Base-by-base conservation (phyloP, 2,329 filamentous ascomycete species). In the Alternaria postmessia region DNA sequence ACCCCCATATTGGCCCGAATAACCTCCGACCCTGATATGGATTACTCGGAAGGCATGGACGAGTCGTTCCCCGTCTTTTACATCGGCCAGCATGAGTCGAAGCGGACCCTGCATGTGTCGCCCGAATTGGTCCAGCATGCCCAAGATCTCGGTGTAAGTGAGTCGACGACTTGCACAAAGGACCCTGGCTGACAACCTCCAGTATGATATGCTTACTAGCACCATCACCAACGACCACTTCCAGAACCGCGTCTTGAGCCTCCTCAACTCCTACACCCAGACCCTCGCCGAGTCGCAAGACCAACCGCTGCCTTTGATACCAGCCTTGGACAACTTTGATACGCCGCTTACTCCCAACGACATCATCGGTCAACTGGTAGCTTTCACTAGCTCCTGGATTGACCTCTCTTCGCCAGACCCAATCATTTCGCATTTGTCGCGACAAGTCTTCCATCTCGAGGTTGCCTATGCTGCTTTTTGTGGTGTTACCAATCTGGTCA, bases 391-490 rank as follows among this genome's bases (percentile, higher is more conserved):
- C 77, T 87, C 92, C 6, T 98, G 94, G 94, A 94, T 97, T 67
- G 94, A 98, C 75, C 82, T 98, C 12, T 90, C 89, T 70, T 96
- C 94, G 3, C 81, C 88, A 1, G 91, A 97, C 76, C 91, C 93
- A 7, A 79, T 94, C 63, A 89, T 98, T 64, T 89, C 93, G 7
- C 92, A 91, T 76, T 86, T 98, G 59, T 97, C 94, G 36, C 88
- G 92, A 44, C 94, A 97, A 80, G 91, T 96, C 7, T 83, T 99
- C 64, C 93, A 93, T 75, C 85, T 97, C 39, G 95, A 99, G 77
- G 86, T 98, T 48, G 91, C 93, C 49, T 99, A 97, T 80, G 95
- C 96, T 65, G 94, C 93, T 64, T 99, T 98, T 80, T 97, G 93
- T 73, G 96, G 96, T 36, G 86, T 95, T 48, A 88, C 89, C 57